phyloP scores from a whole-genome alignment of 2,329 filamentous ascomycete species.

The Esteya vermicola region DNA sequence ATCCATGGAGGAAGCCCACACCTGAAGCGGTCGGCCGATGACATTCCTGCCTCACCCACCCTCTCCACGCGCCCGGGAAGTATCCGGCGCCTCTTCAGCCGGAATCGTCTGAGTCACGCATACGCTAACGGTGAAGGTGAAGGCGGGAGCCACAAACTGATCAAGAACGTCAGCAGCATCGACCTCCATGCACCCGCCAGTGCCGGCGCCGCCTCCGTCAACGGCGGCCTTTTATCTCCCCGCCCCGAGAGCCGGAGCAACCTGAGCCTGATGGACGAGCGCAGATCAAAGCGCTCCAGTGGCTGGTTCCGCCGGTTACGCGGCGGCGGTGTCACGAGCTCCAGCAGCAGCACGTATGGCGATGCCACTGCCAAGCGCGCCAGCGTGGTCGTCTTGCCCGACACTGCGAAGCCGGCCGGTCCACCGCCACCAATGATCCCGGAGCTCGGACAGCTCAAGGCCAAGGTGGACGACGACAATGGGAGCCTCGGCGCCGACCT shows the following conservation, averaged over 20 bases:
- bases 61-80: slow-evolving; percentile 37
- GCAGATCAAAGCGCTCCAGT: slow-evolving; percentile 40
- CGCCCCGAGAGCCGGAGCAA: slow-evolving; percentile 38
- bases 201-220: too few relatives aligned
- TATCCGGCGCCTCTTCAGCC: slow-evolving; percentile 43
- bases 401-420: slow-evolving; percentile 13
- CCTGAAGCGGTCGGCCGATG: slow-evolving; percentile 34
- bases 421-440: slow-evolving; percentile 49
- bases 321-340: slow-evolving; percentile 14
- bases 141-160: slow-evolving; percentile 19
- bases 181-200: slow-evolving; percentile 4
- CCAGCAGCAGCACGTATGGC: slow-evolving; percentile 9
- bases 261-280: slow-evolving; percentile 33
- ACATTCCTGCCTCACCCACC: slow-evolving; percentile 36
- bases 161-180: not conserved
- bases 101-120: slow-evolving; percentile 37
- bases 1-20: too few relatives aligned
- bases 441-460: slow-evolving; percentile 37
- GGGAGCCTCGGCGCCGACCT: slow-evolving; percentile 35
- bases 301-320: slow-evolving; percentile 45
- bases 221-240: slow-evolving; percentile 6
- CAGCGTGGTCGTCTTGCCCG: slow-evolving; percentile 28
- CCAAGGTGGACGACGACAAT: slow-evolving; percentile 30
- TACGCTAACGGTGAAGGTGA: slow-evolving; percentile 33
- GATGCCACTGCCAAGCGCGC: slow-evolving; percentile 22